Percentiles rank a stretch among this genome's conserved stretches.
phyloP scores from a whole-genome alignment of 225 moss, liverwort and hornwort species.

The Anthoceros angustus region DNA sequence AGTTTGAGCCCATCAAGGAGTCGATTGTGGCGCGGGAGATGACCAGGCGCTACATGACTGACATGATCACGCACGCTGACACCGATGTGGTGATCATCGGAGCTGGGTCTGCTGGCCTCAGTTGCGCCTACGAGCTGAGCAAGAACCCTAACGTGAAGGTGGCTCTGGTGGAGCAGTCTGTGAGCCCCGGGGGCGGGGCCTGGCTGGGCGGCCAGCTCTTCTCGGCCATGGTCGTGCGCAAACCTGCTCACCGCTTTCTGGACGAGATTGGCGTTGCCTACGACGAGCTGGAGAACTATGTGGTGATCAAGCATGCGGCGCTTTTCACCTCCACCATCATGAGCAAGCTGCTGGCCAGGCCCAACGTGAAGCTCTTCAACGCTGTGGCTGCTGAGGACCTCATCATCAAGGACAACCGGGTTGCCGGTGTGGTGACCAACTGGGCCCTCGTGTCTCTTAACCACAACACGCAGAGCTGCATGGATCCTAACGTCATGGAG shows the following conservation, averaged over 20 bases:
- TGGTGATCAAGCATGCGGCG: conserved; percentile 92
- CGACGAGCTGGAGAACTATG: conserved; percentile 82
- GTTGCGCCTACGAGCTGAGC: conserved; percentile 50
- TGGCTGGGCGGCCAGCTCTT: conserved; percentile 93
- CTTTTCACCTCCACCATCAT: conserved; percentile 84
- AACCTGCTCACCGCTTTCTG: conserved; percentile 83
- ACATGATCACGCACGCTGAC: conserved; percentile 91
- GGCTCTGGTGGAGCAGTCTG: conserved; percentile 79
- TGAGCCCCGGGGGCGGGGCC: conserved; percentile 75
- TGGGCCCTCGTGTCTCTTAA: conserved; percentile 89
- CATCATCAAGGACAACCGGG: conserved; percentile 69
- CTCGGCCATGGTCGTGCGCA: conserved; percentile 89
- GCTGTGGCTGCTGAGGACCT: conserved; percentile 87
- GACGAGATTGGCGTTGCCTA: conserved; percentile 80
- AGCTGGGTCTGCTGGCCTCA: conserved; percentile 61
- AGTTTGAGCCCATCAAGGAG: conserved; percentile 86
- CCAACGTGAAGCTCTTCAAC: conserved; percentile 87
- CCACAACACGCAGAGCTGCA: conserved; percentile 83
- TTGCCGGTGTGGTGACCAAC: conserved; percentile 78
- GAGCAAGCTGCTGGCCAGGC: conserved; percentile 79
- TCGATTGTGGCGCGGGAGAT: conserved; percentile 73
- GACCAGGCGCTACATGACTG: conserved; percentile 89
- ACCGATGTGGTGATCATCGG: conserved; percentile 80
- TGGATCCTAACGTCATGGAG: conserved; percentile 99
- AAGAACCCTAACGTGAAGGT: conserved; percentile 97